These are phyloP conservation scores for Ceratocystis eucalypticola DNA, from an alignment of 2,329 filamentous ascomycete species.

Conservation along the genomic window DNA sequence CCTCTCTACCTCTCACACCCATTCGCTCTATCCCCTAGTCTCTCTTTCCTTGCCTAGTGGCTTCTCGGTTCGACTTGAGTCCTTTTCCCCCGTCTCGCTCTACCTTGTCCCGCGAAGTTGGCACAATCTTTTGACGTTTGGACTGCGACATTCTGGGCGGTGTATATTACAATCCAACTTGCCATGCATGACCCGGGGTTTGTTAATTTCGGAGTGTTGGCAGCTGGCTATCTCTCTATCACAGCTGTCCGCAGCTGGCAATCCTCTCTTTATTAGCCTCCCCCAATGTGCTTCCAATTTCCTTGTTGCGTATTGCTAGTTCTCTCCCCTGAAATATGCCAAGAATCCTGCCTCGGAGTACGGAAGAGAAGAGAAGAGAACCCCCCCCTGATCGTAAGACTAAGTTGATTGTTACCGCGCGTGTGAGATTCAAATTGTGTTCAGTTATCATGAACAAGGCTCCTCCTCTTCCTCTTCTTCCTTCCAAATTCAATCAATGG, in stretches of 20 bases:
- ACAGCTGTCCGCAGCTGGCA: not conserved
- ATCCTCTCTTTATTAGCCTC: not conserved
- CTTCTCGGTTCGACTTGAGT: no score
- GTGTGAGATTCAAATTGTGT: not conserved
- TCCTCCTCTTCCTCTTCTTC: not conserved
- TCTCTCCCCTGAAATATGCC: not conserved
- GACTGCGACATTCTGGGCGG: not conserved
- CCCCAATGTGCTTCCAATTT: not conserved
- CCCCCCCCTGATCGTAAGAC: not conserved
- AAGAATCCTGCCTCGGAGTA: slow-evolving; percentile 3
- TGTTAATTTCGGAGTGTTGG: not conserved
- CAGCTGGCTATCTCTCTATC: not conserved
- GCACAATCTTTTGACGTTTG: no score
- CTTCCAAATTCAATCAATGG: not conserved
- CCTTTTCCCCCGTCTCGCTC: no score
- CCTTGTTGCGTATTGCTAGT: no score
- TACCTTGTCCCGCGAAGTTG: no score
- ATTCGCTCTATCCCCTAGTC: no score
- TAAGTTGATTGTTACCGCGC: not conserved
- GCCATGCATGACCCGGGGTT: not conserved
- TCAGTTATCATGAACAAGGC: not conserved
- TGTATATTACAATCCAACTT: not conserved
- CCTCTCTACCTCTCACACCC: no score
- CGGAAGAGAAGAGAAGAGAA: not conserved
- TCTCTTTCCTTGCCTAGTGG: no score